phyloP scores from a whole-genome alignment of 2,329 filamentous ascomycete genomes.

The Aureobasidium namibiae region DNA sequence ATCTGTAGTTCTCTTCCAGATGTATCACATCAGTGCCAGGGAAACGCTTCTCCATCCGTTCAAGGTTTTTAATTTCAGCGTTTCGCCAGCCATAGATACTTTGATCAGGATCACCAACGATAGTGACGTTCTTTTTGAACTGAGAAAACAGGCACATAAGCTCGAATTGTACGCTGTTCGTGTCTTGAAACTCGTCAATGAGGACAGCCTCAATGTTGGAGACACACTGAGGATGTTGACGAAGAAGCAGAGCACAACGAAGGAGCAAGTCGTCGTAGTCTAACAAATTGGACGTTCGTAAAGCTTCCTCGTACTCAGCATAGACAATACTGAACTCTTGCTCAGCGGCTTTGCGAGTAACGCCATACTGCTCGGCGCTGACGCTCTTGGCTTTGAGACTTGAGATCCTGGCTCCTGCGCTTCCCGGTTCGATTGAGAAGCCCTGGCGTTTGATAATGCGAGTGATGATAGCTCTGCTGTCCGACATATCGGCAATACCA shows the following conservation, averaged over 20 bases:
- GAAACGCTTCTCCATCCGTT: conserved; percentile 67
- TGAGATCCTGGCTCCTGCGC: conserved; percentile 68
- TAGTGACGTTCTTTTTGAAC: conserved; percentile 66
- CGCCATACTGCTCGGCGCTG: conserved; percentile 35
- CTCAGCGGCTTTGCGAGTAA: conserved; percentile 36
- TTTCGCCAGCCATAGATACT: conserved; percentile 96
- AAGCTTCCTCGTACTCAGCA: conserved; percentile 66
- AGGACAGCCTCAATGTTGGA: conserved; percentile 84
- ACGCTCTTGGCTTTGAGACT: conserved; percentile 50
- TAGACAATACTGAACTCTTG: conserved; percentile 62
- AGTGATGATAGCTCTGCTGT: conserved; percentile 70
- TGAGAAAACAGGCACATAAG: conserved; percentile 84
- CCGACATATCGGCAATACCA: conserved; percentile 78
- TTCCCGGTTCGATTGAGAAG: conserved; percentile 58
- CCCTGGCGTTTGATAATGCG: conserved; percentile 64
- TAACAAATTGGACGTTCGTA: conserved; percentile 69
- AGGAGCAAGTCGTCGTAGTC: conserved; percentile 93
- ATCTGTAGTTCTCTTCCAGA: conserved; percentile 90
- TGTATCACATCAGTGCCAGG: conserved; percentile 73
- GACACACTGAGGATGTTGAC: conserved; percentile 67
- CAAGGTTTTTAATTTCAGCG: conserved; percentile 83
- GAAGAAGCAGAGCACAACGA: conserved; percentile 71
- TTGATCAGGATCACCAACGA: conserved; percentile 94
- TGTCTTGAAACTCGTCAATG: conserved; percentile 97
- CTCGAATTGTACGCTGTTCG: conserved; percentile 89